These are phyloP conservation scores for Aspergillus fumigatiaffinis DNA, from an alignment of 2,329 filamentous ascomycete genomes.

Conservation along the genomic window DNA sequence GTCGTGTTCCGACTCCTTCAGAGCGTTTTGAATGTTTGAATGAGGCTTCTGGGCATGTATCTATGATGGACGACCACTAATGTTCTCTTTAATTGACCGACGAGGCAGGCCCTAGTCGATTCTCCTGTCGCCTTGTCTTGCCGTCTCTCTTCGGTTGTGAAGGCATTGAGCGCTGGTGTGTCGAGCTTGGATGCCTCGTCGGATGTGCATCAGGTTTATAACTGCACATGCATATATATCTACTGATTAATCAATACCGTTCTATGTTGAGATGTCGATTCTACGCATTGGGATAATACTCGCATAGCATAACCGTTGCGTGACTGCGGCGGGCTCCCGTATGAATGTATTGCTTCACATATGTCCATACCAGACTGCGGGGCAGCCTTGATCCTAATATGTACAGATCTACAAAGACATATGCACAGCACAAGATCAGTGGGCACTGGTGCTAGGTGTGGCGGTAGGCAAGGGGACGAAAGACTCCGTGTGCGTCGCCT, in stretches of 20 bases:
- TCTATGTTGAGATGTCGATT: neutral
- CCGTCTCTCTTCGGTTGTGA: neutral
- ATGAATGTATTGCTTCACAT: neutral
- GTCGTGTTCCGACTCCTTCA: neutral
- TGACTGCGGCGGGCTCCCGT: no score
- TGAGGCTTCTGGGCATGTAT: neutral
- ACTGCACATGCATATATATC: neutral
- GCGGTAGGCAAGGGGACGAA: conserved; percentile 31
- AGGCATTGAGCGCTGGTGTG: neutral
- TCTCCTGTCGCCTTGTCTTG: neutral
- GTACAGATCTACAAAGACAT: neutral
- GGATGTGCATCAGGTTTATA: neutral
- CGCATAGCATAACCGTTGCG: neutral
- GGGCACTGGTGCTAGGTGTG: conserved; percentile 7
- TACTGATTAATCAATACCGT: neutral
- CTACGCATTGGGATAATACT: neutral
- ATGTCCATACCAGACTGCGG: neutral
- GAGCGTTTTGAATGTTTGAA: neutral
- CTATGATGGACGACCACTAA: neutral
- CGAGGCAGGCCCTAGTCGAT: neutral
- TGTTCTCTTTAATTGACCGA: neutral
- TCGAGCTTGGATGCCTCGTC: neutral
- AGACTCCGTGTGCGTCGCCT: conserved; percentile 45
- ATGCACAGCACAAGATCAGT: neutral
- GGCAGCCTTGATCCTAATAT: neutral